Base-by-base conservation (phyloP, 306 rosid species). In the Heteromeles arbutifolia region DNA sequence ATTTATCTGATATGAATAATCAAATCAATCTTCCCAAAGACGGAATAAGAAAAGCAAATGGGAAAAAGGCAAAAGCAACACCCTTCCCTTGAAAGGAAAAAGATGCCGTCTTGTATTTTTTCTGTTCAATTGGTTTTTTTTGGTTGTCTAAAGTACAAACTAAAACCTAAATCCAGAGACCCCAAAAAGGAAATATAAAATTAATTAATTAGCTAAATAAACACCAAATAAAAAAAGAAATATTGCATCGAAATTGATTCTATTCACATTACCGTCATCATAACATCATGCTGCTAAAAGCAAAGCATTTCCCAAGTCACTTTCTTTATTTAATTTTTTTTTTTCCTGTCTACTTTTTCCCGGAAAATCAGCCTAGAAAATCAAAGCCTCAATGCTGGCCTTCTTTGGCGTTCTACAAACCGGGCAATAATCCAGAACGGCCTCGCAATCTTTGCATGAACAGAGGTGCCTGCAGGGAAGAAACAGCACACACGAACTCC, bases 381-480 rank as follows among this genome's bases (percentile, higher is more conserved):
- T 84, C 72, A 86, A 69, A 70, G 94, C 82, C 85, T 92, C 96
- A 65, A 92, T 88, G 68, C 80, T 79, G 44, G 88, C 85, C 65
- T 88, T 95, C 91, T 90, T 92, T 29, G 78, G 81, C 80, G 80
- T 69, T 65, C 52, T 58, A 75, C 97, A 90, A 8, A 92, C 87
- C 6, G 97, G 97, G 78, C 97, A 95, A 65, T 83, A 80, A 78
- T 90, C 82, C 58, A 95, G 84, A 45, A 70, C 68, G 24, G 82
- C n/a, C 69, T 90, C 93, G 18, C 99, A 95, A 57, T 24, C 81
- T 72, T 81, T 81, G 88, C 99, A 92, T 9, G 91, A 88, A 80
- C 94, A 89, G 31, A 91, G 93, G 70, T 91, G 98, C 65, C 97
- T 81, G 76, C 97, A 90, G 69, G 98, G 96, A 76, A 93, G 93